Conservation (phyloP, 1,284 basidiomycete species). For the Tilletia walkeri region DNA sequence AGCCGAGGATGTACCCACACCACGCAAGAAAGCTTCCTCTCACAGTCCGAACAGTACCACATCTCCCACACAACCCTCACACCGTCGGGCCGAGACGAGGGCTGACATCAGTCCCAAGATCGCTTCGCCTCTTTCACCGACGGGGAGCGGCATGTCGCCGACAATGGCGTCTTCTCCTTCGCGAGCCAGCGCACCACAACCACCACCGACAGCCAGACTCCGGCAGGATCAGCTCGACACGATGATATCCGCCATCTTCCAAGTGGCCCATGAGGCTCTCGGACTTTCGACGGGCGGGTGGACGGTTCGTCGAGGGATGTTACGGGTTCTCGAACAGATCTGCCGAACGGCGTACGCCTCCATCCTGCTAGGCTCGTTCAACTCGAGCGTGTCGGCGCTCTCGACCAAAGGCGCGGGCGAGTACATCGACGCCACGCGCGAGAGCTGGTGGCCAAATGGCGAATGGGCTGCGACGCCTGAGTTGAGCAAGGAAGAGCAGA, state of each 20-base stretch:
- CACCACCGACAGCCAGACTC: background rate
- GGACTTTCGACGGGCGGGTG: conserved; percentile 51
- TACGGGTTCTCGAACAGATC: conserved; percentile 54
- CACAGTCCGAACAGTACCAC: background rate
- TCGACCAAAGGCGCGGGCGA: conserved; percentile 37
- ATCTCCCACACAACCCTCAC: background rate
- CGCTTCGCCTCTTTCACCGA: background rate
- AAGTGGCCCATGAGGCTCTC: conserved; percentile 55
- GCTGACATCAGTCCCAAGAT: background rate
- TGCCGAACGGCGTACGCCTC: conserved; percentile 50
- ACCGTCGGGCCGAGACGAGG: background rate
- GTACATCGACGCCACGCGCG: conserved; percentile 40
- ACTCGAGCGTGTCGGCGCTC: conserved; percentile 42
- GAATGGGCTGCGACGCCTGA: conserved; percentile 17
- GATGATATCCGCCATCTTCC: conserved; percentile 53
- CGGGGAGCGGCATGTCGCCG: background rate
- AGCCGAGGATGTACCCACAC: too few relatives aligned
- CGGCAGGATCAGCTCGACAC: conserved; percentile 48
- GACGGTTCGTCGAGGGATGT: conserved; percentile 54
- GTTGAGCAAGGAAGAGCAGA: background rate
- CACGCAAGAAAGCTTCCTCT: background rate
- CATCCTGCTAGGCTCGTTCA: conserved; percentile 45
- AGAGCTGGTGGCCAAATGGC: conserved; percentile 49
- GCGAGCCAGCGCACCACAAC: background rate
- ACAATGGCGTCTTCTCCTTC: background rate